A percentile compares a stretch with the other conserved stretches of the same genome.
These are phyloP conservation scores for Scedosporium minutisporum DNA, from an alignment of 2,329 filamentous ascomycete species.

Conservation along the genomic window DNA sequence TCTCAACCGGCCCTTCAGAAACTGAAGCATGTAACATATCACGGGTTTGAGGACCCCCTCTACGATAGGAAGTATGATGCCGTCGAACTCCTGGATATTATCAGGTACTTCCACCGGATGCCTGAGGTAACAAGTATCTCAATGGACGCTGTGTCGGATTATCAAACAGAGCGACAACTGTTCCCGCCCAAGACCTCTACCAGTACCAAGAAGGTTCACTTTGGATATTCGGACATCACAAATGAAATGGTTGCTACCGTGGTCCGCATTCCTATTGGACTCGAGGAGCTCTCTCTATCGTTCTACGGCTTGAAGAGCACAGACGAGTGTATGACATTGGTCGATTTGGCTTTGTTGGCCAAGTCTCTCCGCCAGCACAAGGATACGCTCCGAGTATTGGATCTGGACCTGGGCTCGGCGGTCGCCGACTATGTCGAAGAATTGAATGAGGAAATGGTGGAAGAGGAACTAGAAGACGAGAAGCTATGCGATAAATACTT, in stretches of 20 bases:
- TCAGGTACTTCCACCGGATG: slow-evolving; percentile 11
- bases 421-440: not conserved
- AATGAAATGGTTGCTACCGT: slow-evolving; percentile 6
- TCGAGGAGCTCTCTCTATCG: slow-evolving; percentile 8
- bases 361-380: slow-evolving; percentile 8
- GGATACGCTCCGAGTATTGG: slow-evolving; percentile 5
- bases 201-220: slow-evolving; percentile 7
- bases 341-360: slow-evolving; percentile 6
- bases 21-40: not conserved
- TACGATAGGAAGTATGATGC: not conserved
- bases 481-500: not conserved
- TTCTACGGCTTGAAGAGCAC: not conserved
- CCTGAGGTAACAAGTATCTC: slow-evolving; percentile 4
- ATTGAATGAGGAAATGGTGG: not conserved
- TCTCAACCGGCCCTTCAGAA: slow-evolving; percentile 4
- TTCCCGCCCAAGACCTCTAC: slow-evolving; percentile 7
- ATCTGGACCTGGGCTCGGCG: slow-evolving; percentile 7
- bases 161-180: not conserved
- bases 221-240: slow-evolving; percentile 7
- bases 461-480: not conserved
- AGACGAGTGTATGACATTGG: not conserved
- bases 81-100: slow-evolving; percentile 4
- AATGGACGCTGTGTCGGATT: slow-evolving; percentile 8
- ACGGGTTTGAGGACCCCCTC: not conserved
- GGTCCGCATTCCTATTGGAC: slow-evolving; percentile 8